Conservation (phyloP, 371 early-diverging fungal species). For the Mucor piriformis region DNA sequence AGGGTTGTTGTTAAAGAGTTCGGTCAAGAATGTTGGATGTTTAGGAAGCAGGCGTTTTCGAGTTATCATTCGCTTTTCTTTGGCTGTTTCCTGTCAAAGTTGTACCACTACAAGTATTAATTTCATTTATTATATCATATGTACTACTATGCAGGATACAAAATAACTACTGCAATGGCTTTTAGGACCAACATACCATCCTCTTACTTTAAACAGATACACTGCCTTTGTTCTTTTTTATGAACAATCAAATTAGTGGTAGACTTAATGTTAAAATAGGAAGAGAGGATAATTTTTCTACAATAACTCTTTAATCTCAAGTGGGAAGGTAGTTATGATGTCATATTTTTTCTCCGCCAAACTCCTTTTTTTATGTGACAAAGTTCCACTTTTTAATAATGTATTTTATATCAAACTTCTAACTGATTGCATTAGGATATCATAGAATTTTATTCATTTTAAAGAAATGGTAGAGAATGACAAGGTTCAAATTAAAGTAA, state of each 20-base stretch:
- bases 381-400: too few relatives aligned
- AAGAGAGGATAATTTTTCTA: slow-evolving; percentile 16
- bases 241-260: slow-evolving; percentile 14
- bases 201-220: slow-evolving; percentile 15
- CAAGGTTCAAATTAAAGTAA: slow-evolving; percentile 20
- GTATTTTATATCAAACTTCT: slow-evolving; percentile 8
- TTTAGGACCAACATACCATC: slow-evolving; percentile 15
- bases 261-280: too few relatives aligned
- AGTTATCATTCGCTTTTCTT: slow-evolving; percentile 18
- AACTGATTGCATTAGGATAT: slow-evolving; percentile 13
- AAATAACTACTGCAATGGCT: slow-evolving; percentile 7
- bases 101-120: slow-evolving; percentile 19
- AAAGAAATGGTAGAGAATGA: slow-evolving; percentile 16
- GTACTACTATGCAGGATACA: slow-evolving; percentile 16
- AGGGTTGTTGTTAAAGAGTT: slow-evolving; percentile 19
- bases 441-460: slow-evolving; percentile 11
- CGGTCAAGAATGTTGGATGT: slow-evolving; percentile 15
- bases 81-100: slow-evolving; percentile 19
- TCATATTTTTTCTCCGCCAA: too few relatives aligned
- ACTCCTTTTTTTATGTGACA: too few relatives aligned
- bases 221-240: slow-evolving; percentile 9
- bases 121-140: slow-evolving; percentile 22
- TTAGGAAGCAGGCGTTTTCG: slow-evolving; percentile 19
- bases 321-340: slow-evolving; percentile 10
- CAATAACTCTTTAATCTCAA: slow-evolving; percentile 4